phyloP scores from a whole-genome alignment of 345 rosid species.

The Corymbia maculata region DNA sequence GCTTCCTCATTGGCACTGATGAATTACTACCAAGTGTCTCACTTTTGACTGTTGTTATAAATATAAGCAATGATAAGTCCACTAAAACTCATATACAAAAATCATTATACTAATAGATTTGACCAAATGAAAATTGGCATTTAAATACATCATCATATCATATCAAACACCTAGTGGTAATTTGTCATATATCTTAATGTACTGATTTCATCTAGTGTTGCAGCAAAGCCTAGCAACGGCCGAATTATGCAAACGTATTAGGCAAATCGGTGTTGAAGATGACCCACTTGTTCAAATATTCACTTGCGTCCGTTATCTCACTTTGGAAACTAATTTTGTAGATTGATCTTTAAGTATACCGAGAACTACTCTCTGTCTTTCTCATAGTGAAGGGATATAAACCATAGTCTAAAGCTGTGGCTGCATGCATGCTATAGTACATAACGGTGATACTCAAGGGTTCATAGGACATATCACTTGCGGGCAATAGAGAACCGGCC shows the following conservation, averaged over 20 bases:
- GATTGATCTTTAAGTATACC: not conserved
- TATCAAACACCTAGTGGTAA: not conserved
- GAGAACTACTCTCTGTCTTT: not conserved
- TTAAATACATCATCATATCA: not conserved
- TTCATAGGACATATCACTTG: conserved; percentile 51
- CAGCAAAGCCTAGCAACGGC: not conserved
- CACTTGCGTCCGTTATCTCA: not conserved
- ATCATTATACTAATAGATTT: not conserved
- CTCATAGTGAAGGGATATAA: not conserved
- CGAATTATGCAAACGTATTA: not conserved
- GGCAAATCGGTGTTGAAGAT: not conserved
- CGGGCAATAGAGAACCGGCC: conserved; percentile 72
- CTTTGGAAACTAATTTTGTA: not conserved
- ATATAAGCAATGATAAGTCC: not conserved
- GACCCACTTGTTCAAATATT: not conserved
- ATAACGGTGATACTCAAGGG: conserved; percentile 89
- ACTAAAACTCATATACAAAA: not conserved
- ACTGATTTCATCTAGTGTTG: not conserved
- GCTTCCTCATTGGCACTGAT: not conserved
- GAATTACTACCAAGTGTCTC: not conserved
- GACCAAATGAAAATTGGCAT: not conserved
- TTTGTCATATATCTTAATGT: not conserved
- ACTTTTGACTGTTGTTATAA: not conserved
- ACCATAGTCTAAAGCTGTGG: not conserved
- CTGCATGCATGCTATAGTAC: conserved; percentile 24